These are phyloP conservation scores for Pythium sp. DNA, from an alignment of 352 stramenopile genomes.

Conservation along the genomic window DNA sequence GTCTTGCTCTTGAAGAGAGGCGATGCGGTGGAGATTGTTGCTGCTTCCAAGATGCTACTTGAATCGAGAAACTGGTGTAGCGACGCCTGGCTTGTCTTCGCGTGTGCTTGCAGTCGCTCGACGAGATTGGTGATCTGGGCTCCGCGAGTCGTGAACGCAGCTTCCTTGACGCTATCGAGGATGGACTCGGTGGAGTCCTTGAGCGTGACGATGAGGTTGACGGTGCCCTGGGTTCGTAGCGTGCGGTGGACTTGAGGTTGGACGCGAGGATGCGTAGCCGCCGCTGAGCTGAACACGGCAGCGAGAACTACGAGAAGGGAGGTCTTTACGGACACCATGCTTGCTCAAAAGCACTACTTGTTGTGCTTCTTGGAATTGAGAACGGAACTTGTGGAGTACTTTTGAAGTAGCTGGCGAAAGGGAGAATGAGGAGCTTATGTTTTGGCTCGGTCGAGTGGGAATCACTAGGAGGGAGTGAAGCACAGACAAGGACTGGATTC, in stretches of 20 bases:
- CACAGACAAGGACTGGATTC: too few species aligned
- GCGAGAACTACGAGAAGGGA: too few species aligned
- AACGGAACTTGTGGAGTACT: too few species aligned
- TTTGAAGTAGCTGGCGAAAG: too few species aligned
- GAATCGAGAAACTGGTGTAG: neutral
- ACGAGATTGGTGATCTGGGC: slow-evolving; percentile 17
- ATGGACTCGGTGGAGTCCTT: slow-evolving; percentile 15
- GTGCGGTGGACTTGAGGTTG: slow-evolving; percentile 21
- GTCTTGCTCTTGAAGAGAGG: slow-evolving; percentile 13
- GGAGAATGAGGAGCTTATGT: too few species aligned
- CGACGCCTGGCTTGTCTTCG: neutral
- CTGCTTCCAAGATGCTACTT: neutral
- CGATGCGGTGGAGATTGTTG: neutral
- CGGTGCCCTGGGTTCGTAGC: slow-evolving; percentile 21
- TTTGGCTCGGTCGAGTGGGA: too few species aligned
- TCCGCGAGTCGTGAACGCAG: slow-evolving; percentile 7
- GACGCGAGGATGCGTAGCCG: neutral
- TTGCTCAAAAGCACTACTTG: too few species aligned
- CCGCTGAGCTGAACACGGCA: too few species aligned
- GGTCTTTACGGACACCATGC: too few species aligned
- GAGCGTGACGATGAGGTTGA: slow-evolving; percentile 34
- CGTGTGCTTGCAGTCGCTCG: slow-evolving; percentile 10
- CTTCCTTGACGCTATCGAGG: slow-evolving; percentile 18
- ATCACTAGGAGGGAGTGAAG: too few species aligned
- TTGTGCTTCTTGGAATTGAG: too few species aligned